Evolutionary conservation across 78 protist genomes (phyloP), one percentile per base, ranked within the genome.

Genomic region (Speleostelium caveatum): DNA sequence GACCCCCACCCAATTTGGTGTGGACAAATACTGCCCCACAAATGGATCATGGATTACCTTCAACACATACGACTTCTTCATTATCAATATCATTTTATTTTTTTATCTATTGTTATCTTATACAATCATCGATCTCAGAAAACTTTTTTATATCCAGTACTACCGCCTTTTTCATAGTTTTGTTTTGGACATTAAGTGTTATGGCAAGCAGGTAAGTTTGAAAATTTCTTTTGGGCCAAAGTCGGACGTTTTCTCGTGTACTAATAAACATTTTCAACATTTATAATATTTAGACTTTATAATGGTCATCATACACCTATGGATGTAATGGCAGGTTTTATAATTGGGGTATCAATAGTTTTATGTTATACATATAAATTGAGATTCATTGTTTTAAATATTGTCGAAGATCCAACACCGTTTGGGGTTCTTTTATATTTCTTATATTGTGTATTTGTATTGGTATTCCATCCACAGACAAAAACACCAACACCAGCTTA

Each of bases 221-320:
- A 17, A 28, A n/a, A n/a, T n/a, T n/a, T n/a, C n/a, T n/a, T n/a
- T n/a, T n/a, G n/a, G n/a, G n/a, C n/a, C n/a, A n/a, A n/a, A n/a
- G n/a, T n/a, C n/a, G n/a, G n/a, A n/a, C n/a, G n/a, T n/a, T n/a
- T n/a, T n/a, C n/a, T n/a, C n/a, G n/a, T n/a, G n/a, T n/a, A n/a
- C n/a, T n/a, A n/a, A n/a, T n/a, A n/a, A n/a, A n/a, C n/a, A n/a
- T n/a, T n/a, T n/a, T n/a, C n/a, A n/a, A n/a, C n/a, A n/a, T n/a
- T n/a, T n/a, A n/a, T n/a, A n/a, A n/a, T n/a, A n/a, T n/a, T 16
- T 22, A 38, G 89, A 30, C 59, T 79, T 14, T 79, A 79, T 45
- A 79, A 79, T 28, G 89, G 89, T 26, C 89, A 79, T 39, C 89
- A 79, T 45, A 79, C 89, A 2, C 89, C 89, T 42, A 79, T 79